Base-by-base conservation (phyloP, 2,329 filamentous ascomycete species). In the Xylaria sp. region DNA sequence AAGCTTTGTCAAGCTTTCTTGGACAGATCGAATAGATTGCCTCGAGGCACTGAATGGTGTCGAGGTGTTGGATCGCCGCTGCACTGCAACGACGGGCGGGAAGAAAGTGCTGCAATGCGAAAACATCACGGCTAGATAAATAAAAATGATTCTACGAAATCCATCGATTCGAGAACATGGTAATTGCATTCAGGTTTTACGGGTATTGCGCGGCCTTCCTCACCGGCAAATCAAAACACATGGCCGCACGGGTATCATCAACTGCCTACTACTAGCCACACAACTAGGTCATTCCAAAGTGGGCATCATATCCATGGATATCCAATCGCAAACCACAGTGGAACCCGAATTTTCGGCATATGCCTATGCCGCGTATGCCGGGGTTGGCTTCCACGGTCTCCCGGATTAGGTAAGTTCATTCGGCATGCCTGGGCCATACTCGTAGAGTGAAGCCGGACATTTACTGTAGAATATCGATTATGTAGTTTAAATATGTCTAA, bases 1-100 rank as follows among this genome's bases (percentile, higher is more conserved):
- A 66, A 66, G 64, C 64, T 64, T 63, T 52, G 57, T 63, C 57
- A 66, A 66, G 64, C 63, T 66, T 65, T 65, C 50, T 54, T 44
- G 55, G 52, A 50, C 47, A 59, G 54, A 60, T 60, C 48, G 56
- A 24, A 58, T 59, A 57, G 42, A 62, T 62, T 55, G n/a, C 21
- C 39, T 18, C 11, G 26, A 45, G 8, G 22, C 41, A 50, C 26
- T 19, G 44, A 50, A 48, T 26, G 18, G 17, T 38, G 51, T 52
- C 41, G 37, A 56, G 29, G 59, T 18, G 49, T 43, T 46, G 34
- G 48, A 56, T 60, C 59, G 54, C 43, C 57, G 50, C 60, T 64
- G 63, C 61, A 56, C 39, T 64, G 58, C 50, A 61, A 59, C 60
- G 40, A 45, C 57, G 54, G 40, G 44, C 57, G 54, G 62, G 41